Base-by-base conservation (phyloP, 768 basidiomycete species). In the Tubosaeta sp. region DNA sequence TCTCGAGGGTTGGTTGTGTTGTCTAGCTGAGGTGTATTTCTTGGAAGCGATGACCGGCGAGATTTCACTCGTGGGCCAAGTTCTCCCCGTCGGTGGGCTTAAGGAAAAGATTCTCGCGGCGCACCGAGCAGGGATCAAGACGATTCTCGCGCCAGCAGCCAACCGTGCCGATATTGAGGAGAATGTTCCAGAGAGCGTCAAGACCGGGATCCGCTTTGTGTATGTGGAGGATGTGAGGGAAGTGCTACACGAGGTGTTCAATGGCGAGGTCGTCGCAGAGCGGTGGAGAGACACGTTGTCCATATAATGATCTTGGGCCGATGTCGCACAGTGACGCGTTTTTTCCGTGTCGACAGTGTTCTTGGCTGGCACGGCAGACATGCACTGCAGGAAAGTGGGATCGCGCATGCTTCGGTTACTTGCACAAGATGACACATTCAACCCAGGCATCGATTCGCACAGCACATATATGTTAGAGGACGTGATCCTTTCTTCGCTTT, bases 71-170 rank as follows among this genome's bases (percentile, higher is more conserved):
- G 87, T 94, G 0, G 97, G 97, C 0, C 93, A 97, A 70, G 95
- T 99, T 9, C 78, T 97, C 1, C 92, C 95, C 3, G 95, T 99
- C 10, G 95, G 95, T 8, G 95, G 95, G 0, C 72, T 98, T 57
- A 97, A 97, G 74, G 91, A 92, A 74, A 95, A 97, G 77, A 93
- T 95, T 56, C 80, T 97, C 2, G 95, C 95, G 1, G 95, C 97
- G 0, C 97, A 99, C 65, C 85, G 97, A 16, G 93, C 97, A 1
- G 94, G 93, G 4, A 97, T 98, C 76, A 94, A 88, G 73, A 95
- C 87, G 0, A 88, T 93, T 60, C 69, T 95, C 7, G 88, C 88
- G 0, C 92, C 93, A 0, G 85, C 80, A 26, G 95, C 89, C 3
- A 95, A 95, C 68, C 84, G 86, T 25, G 85, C 91, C 0, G 95